A percentile compares a stretch with the other conserved stretches of the same genome.
Evolutionary conservation across 306 rosid species (phyloP).

Genomic region (Medicago truncatula): DNA sequence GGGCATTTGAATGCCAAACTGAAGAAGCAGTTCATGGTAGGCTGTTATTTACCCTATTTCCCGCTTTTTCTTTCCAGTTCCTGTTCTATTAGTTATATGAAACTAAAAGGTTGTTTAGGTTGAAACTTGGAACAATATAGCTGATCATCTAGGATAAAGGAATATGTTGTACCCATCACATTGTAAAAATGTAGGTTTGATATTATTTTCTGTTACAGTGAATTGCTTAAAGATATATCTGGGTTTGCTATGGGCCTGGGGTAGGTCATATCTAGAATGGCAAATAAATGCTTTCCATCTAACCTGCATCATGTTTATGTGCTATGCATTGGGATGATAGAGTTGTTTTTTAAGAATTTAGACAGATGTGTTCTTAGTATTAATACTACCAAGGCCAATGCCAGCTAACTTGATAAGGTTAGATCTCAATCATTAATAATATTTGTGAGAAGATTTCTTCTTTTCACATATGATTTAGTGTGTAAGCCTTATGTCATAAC

Average conservation of each 20-base stretch:
- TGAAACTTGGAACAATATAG: conserved; percentile 22
- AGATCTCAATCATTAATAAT: neutral
- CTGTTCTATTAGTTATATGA: conserved; percentile 31
- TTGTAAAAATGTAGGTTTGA: conserved; percentile 5
- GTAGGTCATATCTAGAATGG: conserved; percentile 19
- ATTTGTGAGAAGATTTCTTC: neutral
- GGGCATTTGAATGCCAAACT: conserved; percentile 79
- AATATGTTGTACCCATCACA: conserved; percentile 18
- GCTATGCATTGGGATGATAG: conserved; percentile 28
- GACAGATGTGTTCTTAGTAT: conserved; percentile 14
- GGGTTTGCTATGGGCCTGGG: neutral
- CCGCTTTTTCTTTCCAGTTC: neutral
- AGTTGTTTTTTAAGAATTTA: conserved; percentile 9
- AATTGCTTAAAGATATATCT: conserved; percentile 25
- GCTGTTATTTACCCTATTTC: conserved; percentile 31
- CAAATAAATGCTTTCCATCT: conserved; percentile 15
- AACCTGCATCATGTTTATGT: conserved; percentile 27
- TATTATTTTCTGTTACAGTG: conserved; percentile 13
- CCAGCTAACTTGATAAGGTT: conserved; percentile 1
- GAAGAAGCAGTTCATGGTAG: conserved; percentile 71
- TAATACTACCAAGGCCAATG: neutral
- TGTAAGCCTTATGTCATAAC: neutral
- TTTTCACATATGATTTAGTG: conserved; percentile 5
- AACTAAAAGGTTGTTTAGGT: conserved; percentile 21
- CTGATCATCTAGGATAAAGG: conserved; percentile 3